Evolutionary conservation across 1,139 yeast species (phyloP).

Genomic region (Suhomyces terraborum): DNA sequence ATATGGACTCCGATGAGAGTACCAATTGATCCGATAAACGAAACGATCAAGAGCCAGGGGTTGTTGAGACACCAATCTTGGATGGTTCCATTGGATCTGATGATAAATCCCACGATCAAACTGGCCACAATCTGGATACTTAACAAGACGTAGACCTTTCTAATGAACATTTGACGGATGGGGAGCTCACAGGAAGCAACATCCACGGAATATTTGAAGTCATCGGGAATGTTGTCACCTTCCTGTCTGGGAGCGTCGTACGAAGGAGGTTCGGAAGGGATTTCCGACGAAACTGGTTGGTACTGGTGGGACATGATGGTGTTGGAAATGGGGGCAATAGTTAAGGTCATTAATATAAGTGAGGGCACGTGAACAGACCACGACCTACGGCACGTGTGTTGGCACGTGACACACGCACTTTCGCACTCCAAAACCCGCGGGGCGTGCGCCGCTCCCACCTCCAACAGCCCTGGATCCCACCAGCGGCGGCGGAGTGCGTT

Average conservation of each 20-base stretch:
- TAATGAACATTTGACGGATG: slow-evolving; percentile 71
- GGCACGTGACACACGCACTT: too few relatives aligned
- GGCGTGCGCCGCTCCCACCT: too few relatives aligned
- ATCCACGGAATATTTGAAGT: slow-evolving; percentile 78
- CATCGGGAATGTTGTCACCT: slow-evolving; percentile 63
- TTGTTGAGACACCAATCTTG: slow-evolving; percentile 62
- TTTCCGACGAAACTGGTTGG: slow-evolving; percentile 8
- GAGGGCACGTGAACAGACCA: too few relatives aligned
- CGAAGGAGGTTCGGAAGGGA: slow-evolving; percentile 13
- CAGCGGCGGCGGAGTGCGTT: too few relatives aligned
- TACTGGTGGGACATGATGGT: slow-evolving; percentile 9
- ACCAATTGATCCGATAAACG: slow-evolving; percentile 62
- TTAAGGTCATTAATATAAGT: too few relatives aligned
- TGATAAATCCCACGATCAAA: slow-evolving; percentile 57
- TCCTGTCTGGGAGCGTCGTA: slow-evolving; percentile 30
- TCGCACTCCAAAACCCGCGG: too few relatives aligned
- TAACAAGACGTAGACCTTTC: slow-evolving; percentile 77
- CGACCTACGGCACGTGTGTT: too few relatives aligned
- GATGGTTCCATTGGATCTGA: slow-evolving; percentile 49
- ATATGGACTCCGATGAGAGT: slow-evolving; percentile 60
- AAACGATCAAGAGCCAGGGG: slow-evolving; percentile 60
- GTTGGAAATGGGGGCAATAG: neutral
- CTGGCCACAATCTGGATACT: slow-evolving; percentile 66
- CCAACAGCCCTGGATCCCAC: too few relatives aligned
- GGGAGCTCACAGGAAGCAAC: slow-evolving; percentile 79